Evolutionary conservation across 2,329 filamentous ascomycete genomes (phyloP).

Genomic region (Fusarium decemcellulare): DNA sequence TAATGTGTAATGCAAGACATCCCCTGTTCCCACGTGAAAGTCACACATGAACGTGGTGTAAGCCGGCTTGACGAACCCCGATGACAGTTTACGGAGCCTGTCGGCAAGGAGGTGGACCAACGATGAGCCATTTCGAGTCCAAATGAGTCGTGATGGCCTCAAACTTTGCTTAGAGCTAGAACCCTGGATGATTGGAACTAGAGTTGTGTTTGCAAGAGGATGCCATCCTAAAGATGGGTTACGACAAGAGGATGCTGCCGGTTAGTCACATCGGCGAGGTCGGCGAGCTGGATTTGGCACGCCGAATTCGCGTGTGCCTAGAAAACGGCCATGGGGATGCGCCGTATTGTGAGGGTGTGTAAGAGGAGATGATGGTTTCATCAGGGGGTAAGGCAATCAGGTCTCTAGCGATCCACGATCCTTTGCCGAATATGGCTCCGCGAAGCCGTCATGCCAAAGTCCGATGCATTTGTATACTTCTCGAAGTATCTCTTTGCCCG

Average conservation of each 20-base stretch:
- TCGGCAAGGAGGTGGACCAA: neutral
- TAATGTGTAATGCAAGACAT: neutral
- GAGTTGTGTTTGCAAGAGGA: no score
- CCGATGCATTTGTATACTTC: slow-evolving; percentile 38
- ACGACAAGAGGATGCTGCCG: slow-evolving; percentile 1
- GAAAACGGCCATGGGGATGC: neutral
- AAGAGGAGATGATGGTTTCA: neutral
- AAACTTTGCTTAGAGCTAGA: neutral
- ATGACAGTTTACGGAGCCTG: neutral
- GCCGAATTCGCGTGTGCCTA: slow-evolving; percentile 8
- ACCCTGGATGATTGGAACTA: slow-evolving; percentile 4
- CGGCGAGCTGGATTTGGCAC: slow-evolving; percentile 41
- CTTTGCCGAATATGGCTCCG: slow-evolving; percentile 6
- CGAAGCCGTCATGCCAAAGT: slow-evolving; percentile 35
- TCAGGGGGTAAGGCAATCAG: neutral
- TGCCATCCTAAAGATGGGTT: neutral
- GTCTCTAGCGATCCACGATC: neutral
- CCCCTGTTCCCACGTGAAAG: neutral
- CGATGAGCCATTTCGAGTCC: slow-evolving; percentile 18
- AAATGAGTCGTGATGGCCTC: slow-evolving; percentile 10
- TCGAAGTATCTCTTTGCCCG: slow-evolving; percentile 44
- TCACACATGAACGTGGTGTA: neutral
- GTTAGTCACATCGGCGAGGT: slow-evolving; percentile 19
- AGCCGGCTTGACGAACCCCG: neutral
- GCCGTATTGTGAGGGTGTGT: neutral